Conservation (phyloP, 1,139 yeast species). For the Magnusiomyces sp. region DNA sequence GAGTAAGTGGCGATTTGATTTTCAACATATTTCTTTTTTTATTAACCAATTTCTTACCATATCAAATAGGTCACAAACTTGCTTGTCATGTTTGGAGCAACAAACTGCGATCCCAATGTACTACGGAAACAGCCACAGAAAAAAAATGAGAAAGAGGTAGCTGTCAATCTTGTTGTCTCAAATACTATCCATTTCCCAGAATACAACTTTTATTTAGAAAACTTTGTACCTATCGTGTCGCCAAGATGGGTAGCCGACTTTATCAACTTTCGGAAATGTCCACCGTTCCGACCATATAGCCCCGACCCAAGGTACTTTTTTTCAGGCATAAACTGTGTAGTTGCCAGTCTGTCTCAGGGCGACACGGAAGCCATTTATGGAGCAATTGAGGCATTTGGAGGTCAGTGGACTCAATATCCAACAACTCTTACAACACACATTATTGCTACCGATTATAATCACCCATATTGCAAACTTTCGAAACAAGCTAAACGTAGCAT, state of each 20-base stretch:
- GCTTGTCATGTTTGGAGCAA: too few species aligned
- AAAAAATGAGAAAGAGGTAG: neutral
- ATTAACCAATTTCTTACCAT: too few species aligned
- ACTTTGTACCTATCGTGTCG: conserved; percentile 62
- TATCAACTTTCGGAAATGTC: conserved; percentile 36
- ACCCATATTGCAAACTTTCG: conserved; percentile 33
- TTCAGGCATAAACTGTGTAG: conserved; percentile 52
- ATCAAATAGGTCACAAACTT: too few species aligned
- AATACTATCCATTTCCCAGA: conserved; percentile 46
- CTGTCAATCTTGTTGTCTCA: conserved; percentile 47
- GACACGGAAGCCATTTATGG: conserved; percentile 61
- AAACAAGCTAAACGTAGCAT: conserved; percentile 31
- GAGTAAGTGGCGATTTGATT: too few species aligned
- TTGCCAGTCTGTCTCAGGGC: conserved; percentile 49
- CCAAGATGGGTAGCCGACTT: conserved; percentile 57
- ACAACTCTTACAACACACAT: conserved; percentile 73
- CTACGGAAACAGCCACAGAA: neutral
- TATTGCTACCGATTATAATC: conserved; percentile 47
- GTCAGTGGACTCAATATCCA: conserved; percentile 54
- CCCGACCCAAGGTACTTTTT: conserved; percentile 65
- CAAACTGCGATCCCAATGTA: too few species aligned
- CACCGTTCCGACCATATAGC: conserved; percentile 43
- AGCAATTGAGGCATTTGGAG: conserved; percentile 68
- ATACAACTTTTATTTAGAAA: conserved; percentile 41
- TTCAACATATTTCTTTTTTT: too few species aligned